Evolutionary conservation across 768 basidiomycete genomes (phyloP).

Genomic region (Russula sp.): DNA sequence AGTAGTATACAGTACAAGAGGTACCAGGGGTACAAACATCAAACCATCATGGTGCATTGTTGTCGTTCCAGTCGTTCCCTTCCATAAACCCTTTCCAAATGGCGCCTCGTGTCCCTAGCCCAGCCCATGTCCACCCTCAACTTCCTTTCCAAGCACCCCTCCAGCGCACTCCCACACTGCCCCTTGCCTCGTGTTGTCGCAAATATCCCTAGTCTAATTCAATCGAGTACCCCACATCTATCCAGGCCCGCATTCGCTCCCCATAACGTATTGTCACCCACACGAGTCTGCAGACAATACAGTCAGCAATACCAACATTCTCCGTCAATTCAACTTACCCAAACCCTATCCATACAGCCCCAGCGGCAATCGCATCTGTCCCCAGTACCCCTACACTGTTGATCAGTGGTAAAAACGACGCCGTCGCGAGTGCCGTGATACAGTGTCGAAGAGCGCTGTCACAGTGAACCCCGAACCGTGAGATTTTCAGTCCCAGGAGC

Average conservation of each 20-base stretch:
- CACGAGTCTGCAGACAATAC: slow-evolving; percentile 37
- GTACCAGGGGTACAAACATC: too few relatives aligned
- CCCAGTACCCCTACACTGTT: slow-evolving; percentile 44
- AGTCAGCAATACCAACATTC: background rate
- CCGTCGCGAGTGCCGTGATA: slow-evolving; percentile 38
- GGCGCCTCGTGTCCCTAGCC: background rate
- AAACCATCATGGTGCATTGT: too few relatives aligned
- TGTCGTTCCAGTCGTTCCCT: too few relatives aligned
- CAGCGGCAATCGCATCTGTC: slow-evolving; percentile 44
- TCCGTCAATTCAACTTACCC: slow-evolving; percentile 36
- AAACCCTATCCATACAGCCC: slow-evolving; percentile 46
- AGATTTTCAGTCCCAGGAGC: background rate
- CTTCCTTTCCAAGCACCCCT: background rate
- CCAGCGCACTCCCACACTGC: background rate
- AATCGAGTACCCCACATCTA: slow-evolving; percentile 52
- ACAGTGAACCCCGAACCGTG: background rate
- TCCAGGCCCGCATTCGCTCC: slow-evolving; percentile 48
- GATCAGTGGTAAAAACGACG: slow-evolving; percentile 49
- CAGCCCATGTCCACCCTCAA: background rate
- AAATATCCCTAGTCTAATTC: slow-evolving; percentile 29
- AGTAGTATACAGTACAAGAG: too few relatives aligned
- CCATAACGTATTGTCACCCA: slow-evolving; percentile 52
- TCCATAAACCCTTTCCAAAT: background rate
- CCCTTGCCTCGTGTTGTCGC: background rate
- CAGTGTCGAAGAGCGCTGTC: slow-evolving; percentile 44